These are phyloP conservation scores for Scortechinia acanthostroma DNA, from an alignment of 2,329 filamentous ascomycete species.

Conservation along the genomic window DNA sequence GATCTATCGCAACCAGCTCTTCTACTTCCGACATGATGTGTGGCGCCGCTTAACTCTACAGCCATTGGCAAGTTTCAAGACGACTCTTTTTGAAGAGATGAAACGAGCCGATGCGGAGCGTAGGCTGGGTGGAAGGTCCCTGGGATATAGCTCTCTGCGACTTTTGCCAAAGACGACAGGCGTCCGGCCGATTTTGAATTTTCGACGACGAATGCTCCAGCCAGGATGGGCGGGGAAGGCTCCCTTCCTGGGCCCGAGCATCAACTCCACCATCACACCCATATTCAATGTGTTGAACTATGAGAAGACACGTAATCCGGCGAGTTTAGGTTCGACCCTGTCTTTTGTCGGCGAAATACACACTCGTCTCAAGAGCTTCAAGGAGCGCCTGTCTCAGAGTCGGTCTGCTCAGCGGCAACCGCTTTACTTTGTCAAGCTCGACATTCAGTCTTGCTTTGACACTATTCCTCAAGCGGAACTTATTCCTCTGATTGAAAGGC, in stretches of 20 bases:
- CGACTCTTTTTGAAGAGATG: constrained; percentile 42
- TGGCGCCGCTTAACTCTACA: constrained; percentile 52
- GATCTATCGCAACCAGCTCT: constrained; percentile 50
- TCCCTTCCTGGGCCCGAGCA: constrained; percentile 38
- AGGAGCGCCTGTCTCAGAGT: neutral
- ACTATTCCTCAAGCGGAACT: constrained; percentile 55
- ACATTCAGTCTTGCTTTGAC: constrained; percentile 64
- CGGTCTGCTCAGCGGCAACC: constrained; percentile 15
- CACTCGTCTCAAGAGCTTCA: neutral
- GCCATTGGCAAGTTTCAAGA: constrained; percentile 38
- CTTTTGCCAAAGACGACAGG: constrained; percentile 55
- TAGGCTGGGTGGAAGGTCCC: constrained; percentile 31
- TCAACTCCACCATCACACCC: constrained; percentile 51
- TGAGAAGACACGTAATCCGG: constrained; percentile 33
- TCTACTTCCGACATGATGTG: constrained; percentile 64
- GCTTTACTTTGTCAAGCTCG: constrained; percentile 57
- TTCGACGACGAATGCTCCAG: constrained; percentile 38
- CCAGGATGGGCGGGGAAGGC: constrained; percentile 8
- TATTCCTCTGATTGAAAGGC: constrained; percentile 32
- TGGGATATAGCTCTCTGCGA: constrained; percentile 52
- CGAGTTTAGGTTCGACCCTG: neutral
- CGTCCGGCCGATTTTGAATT: constrained; percentile 54
- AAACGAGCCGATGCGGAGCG: constrained; percentile 20
- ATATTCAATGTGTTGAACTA: constrained; percentile 52
- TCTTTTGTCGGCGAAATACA: neutral